Conservation (phyloP, 208 protist species). For the Wallacemonas sp. region DNA sequence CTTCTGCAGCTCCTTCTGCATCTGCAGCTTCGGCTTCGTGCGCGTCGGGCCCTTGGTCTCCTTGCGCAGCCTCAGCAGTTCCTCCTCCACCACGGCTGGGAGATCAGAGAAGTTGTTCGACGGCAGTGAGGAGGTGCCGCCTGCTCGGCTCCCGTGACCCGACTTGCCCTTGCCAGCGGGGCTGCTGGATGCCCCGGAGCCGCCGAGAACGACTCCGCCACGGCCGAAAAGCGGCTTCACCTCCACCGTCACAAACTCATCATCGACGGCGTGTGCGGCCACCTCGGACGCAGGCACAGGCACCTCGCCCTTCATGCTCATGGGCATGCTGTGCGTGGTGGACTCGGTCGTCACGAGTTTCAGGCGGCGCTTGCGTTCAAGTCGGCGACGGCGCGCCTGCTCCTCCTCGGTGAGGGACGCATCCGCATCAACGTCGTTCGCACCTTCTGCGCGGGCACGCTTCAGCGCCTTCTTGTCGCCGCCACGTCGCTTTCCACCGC, state of each 20-base stretch:
- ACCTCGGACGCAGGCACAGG: too few relatives aligned
- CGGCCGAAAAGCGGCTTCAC: slow-evolving; percentile 74
- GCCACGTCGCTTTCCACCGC: not conserved
- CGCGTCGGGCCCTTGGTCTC: slow-evolving; percentile 72
- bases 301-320: slow-evolving; percentile 41
- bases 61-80: slow-evolving; percentile 66
- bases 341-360: slow-evolving; percentile 19
- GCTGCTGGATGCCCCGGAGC: not conserved
- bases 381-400: slow-evolving; percentile 14
- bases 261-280: slow-evolving; percentile 24
- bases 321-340: slow-evolving; percentile 64
- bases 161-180: not conserved
- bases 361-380: slow-evolving; percentile 19
- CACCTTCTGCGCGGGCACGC: not conserved
- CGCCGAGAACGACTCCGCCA: not conserved
- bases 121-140: slow-evolving; percentile 27
- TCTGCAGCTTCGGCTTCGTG: slow-evolving; percentile 69
- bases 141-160: not conserved
- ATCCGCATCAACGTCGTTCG: slow-evolving; percentile 9
- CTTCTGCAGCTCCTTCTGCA: slow-evolving; percentile 88
- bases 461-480: not conserved
- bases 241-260: slow-evolving; percentile 68
- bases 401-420: slow-evolving; percentile 8
- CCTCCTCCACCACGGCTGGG: slow-evolving; percentile 69
- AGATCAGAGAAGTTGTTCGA: slow-evolving; percentile 81